These are phyloP conservation scores for Phanerochaete carnosa DNA, from an alignment of 768 basidiomycete genomes.

Conservation along the genomic window DNA sequence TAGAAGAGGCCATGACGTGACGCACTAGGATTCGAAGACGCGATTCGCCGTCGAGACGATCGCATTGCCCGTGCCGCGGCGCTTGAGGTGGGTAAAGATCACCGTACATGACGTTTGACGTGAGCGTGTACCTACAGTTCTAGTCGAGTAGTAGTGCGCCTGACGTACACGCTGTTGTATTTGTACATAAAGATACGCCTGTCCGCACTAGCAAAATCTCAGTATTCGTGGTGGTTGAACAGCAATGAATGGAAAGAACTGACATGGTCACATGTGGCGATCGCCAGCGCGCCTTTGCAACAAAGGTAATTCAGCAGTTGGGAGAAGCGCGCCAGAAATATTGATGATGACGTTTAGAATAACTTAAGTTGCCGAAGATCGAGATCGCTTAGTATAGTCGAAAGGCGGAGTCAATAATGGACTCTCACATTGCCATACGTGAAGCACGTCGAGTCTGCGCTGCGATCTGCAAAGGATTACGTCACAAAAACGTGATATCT, in stretches of 20 bases:
- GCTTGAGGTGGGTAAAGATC: constrained; percentile 43
- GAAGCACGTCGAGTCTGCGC: constrained; percentile 17
- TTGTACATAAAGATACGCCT: constrained; percentile 54
- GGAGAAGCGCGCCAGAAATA: constrained; percentile 55
- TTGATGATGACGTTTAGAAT: constrained; percentile 54
- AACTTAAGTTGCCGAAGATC: constrained; percentile 52
- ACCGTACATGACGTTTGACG: constrained; percentile 56
- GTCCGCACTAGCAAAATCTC: no score
- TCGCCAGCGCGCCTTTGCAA: constrained; percentile 48
- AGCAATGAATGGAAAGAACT: not conserved
- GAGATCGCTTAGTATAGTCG: not conserved
- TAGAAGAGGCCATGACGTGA: not conserved
- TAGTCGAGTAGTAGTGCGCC: constrained; percentile 49
- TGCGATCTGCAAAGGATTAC: constrained; percentile 44
- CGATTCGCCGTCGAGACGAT: constrained; percentile 51
- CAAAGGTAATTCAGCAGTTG: constrained; percentile 50
- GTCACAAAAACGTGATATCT: constrained; percentile 53
- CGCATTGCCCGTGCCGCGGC: constrained; percentile 55
- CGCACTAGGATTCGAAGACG: constrained; percentile 58
- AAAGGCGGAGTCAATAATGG: constrained; percentile 29
- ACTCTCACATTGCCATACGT: constrained; percentile 66
- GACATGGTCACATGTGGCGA: constrained; percentile 40
- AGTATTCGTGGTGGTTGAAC: not conserved
- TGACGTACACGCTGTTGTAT: constrained; percentile 53
- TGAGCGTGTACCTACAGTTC: constrained; percentile 59